Base-by-base conservation (phyloP, 164 flowering plant species). In the Santalum album region DNA sequence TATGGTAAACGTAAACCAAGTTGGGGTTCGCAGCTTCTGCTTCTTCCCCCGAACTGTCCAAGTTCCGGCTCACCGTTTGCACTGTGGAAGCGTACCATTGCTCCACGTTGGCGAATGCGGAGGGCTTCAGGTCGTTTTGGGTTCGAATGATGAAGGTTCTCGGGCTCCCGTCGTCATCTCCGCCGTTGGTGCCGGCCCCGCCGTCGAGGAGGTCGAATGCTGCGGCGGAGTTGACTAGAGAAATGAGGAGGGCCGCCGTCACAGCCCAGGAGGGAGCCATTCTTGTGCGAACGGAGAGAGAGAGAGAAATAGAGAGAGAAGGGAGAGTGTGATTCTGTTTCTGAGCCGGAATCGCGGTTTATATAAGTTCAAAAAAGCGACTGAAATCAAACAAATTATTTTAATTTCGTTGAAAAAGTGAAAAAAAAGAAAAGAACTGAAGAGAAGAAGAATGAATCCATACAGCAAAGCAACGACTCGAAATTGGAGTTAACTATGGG, bases 61-160 rank as follows among this genome's bases (percentile, higher is more conserved):
- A 12, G 2, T 34, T 5, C n/a, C 62, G 35, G 17, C 32, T 18
- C 7, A 69, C 63, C 58, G 58, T 60, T 22, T 29, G 55, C 23
- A 77, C 77, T 17, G 78, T 72, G 50, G 78, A 59, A 2, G 48
- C 49, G 55, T 81, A 81, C 87, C 87, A 81, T 14, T 71, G 59
- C 24, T 72, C 79, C 4, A 75, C 68, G 16, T 61, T 53, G 12
- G 68, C 43, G 50, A 69, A 76, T 3, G 20, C 60, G 1, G 73
- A 57, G 0, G 87, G 87, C 23, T 74, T 76, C 24, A 73, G 47
- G 49, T 73, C 77, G 43, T 67, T 69, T 52, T 69, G 68, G 49
- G 74, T 68, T 38, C 67, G 59, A n/a, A 79, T 61, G 14, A 79
- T 79, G 69, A 35, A 79, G 5, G 73, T 63, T 40, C 39, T 40